These are phyloP conservation scores for Metahyphopichia silvanorum DNA, from an alignment of 805 yeast genomes.

Conservation along the genomic window DNA sequence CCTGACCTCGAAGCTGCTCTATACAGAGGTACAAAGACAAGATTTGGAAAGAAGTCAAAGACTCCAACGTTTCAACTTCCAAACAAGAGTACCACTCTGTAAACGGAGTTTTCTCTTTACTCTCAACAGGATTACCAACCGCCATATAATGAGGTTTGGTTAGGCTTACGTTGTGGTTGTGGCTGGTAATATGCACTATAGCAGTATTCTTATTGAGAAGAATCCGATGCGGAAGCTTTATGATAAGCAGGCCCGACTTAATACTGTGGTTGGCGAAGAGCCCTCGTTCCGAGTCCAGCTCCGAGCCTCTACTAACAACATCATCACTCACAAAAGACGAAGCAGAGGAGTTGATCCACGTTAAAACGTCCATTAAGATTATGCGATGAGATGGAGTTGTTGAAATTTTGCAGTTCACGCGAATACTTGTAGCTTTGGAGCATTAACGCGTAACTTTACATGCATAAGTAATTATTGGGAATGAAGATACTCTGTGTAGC, in stretches of 20 bases:
- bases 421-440: no score
- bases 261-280: slow-evolving; percentile 44
- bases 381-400: no score
- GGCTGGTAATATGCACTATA: slow-evolving; percentile 37
- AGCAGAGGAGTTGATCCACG: no score
- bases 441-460: no score
- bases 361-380: no score
- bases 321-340: no score
- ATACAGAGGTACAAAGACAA: slow-evolving; percentile 47
- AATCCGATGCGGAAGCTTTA: slow-evolving; percentile 55
- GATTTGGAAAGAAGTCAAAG: slow-evolving; percentile 58
- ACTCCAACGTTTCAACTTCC: slow-evolving; percentile 28
- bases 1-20: slow-evolving; percentile 35
- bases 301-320: no score
- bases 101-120: slow-evolving; percentile 17
- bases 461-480: no score
- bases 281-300: slow-evolving; percentile 57
- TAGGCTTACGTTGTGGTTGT: slow-evolving; percentile 34
- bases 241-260: slow-evolving; percentile 39
- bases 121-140: slow-evolving; percentile 11
- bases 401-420: no score
- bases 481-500: slow-evolving; percentile 92
- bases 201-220: slow-evolving; percentile 59
- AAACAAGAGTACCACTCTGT: slow-evolving; percentile 30
- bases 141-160: slow-evolving; percentile 14